Evolutionary conservation across 2,329 filamentous ascomycete genomes (phyloP).

Genomic region (Pyrenochaeta sp.): DNA sequence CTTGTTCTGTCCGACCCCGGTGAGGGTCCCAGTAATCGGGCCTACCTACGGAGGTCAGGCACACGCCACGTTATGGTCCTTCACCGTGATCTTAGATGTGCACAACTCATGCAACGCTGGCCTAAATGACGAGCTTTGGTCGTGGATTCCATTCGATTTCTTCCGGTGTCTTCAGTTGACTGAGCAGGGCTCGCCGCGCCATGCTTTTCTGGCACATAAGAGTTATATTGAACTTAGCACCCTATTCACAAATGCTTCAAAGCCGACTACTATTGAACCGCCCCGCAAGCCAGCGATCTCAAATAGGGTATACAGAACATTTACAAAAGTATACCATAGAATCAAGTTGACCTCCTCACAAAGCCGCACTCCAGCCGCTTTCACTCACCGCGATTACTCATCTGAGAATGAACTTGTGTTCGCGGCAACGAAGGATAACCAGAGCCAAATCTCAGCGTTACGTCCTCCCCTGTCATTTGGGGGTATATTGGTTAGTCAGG

Average conservation of each 20-base stretch:
- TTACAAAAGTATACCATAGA: constrained; percentile 2
- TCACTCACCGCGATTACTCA: constrained; percentile 2
- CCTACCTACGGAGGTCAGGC: constrained; percentile 3
- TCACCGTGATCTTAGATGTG: constrained; percentile 45
- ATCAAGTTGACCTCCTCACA: neutral
- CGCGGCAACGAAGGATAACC: constrained; percentile 3
- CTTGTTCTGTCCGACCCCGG: constrained; percentile 44
- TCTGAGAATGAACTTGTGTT: constrained; percentile 8
- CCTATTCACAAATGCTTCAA: constrained; percentile 32
- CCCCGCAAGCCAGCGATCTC: constrained; percentile 1
- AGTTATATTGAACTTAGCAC: constrained; percentile 52
- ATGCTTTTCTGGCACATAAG: constrained; percentile 46
- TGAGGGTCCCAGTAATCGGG: constrained; percentile 17
- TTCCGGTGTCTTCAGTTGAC: constrained; percentile 51
- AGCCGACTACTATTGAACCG: neutral
- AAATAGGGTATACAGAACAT: constrained; percentile 5
- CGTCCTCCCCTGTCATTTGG: constrained; percentile 18
- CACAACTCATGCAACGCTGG: constrained; percentile 23
- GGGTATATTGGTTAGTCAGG: constrained; percentile 34
- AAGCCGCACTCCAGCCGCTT: constrained; percentile 2
- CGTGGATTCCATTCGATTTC: constrained; percentile 46
- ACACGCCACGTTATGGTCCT: constrained; percentile 45
- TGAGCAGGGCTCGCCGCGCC: constrained; percentile 49
- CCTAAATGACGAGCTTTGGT: constrained; percentile 34
- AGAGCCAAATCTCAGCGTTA: constrained; percentile 1